Evolutionary conservation across 192 early-diverging fungal genomes (phyloP), one percentile per base, ranked within the genome.

Genomic region (Coemansia sp.): DNA sequence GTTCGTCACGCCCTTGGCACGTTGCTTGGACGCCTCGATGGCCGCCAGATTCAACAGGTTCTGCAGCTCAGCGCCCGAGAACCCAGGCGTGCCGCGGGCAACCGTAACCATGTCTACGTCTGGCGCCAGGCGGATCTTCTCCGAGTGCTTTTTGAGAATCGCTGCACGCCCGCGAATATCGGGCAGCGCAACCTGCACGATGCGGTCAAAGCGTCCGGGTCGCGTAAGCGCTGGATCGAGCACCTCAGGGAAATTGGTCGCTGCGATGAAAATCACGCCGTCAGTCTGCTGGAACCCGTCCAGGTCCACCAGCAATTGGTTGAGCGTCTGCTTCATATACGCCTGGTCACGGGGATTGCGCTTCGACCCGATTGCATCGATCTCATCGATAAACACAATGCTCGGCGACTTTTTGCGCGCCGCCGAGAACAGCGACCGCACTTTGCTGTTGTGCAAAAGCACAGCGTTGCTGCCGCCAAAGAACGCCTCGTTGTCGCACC

Each of bases 361-460:
- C 72, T 94, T 95, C 53, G 89, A 89, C 17, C 98, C 96, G 68
- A 99, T 95, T 0, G 96, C 94, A 79, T 99, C 98, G 56, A 99
- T 85, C 73, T 99, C 98, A 78, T 99, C 98, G 73, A 99, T 98
- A 79, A 99, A 99, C 7, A 99, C 90, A 57, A 93, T 94, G 70
- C 89, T 89, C 12, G 93, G 93, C 8, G 93, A 85, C 50, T 90
- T 86, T 12, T 82, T 69, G 35, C 90, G 85, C 17, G 93, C 93
- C 5, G 90, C 89, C 22, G 92, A 84, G 83, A 86, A 84, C 48
- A 84, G 70, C 53, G 65, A 63, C 11, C 83, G 72, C 27, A 84
- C 66, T 50, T 76, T 77, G 65, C 83, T 80, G 74, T 82, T 82
- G 67, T 82, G 79, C 22, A 82, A 85, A 11, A 75, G 66, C 63